Conservation (phyloP, 495 filamentous ascomycete species). For the Hyaloscypha variabilis region DNA sequence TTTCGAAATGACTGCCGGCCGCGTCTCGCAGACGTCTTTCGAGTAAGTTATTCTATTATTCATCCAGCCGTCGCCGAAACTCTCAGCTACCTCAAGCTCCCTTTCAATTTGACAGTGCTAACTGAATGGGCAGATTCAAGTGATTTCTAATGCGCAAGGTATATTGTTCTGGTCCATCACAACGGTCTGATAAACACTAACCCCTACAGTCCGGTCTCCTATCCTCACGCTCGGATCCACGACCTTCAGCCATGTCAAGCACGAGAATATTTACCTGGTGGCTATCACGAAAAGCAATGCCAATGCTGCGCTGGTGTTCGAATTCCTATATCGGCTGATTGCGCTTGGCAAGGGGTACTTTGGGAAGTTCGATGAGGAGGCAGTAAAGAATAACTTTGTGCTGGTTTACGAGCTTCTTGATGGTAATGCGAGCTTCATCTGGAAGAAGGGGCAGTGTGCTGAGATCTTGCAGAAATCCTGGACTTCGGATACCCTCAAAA, state of each 20-base stretch:
- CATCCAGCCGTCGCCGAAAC: no score
- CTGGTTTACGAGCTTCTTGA: slow-evolving; percentile 97
- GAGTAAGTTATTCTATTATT: no score
- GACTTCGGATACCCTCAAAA: slow-evolving; percentile 99
- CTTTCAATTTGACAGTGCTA: no score
- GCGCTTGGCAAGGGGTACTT: slow-evolving; percentile 94
- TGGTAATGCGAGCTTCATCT: slow-evolving; percentile 53
- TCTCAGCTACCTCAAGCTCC: no score
- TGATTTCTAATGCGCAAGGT: slow-evolving; percentile 98
- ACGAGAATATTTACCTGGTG: slow-evolving; percentile 98
- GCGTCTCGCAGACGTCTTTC: slow-evolving; percentile 96
- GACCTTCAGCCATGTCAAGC: slow-evolving; percentile 98
- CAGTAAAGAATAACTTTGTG: slow-evolving; percentile 99
- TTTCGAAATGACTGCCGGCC: slow-evolving; percentile 98
- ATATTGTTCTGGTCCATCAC: no score
- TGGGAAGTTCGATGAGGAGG: slow-evolving; percentile 98
- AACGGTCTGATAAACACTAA: no score
- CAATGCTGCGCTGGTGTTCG: slow-evolving; percentile 97
- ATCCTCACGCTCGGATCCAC: slow-evolving; percentile 97
- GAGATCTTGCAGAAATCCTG: slow-evolving; percentile 74
- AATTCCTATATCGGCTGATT: slow-evolving; percentile 94
- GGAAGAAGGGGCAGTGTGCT: background rate
- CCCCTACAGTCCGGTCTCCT: slow-evolving; percentile 95
- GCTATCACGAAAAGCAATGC: slow-evolving; percentile 99
- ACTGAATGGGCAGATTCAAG: no score